Base-by-base conservation (phyloP, 106 monocot genomes). In the Chionographis japonica region DNA sequence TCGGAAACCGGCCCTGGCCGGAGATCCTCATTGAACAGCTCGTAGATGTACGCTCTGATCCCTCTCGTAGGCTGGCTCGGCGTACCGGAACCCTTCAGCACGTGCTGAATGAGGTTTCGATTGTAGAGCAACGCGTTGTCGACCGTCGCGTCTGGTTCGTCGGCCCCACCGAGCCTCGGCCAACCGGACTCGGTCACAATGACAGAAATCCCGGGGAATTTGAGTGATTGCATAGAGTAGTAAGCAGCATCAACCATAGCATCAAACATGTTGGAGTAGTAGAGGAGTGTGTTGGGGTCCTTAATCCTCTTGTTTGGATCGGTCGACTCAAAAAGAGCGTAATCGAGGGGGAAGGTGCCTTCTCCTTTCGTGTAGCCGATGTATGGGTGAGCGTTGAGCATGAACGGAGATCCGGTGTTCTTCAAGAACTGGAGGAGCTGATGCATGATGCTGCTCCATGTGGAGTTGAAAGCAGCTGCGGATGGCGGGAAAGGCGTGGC, bases 171-270 rank as follows among this genome's bases (percentile, higher is more conserved):
- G 5, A 40, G 4, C 40, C 14, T 37, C 18, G 68, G 54, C 40
- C 68, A 56, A 9, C 38, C 13, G 15, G 20, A 37, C 19, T 40
- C 84, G 13, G 79, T 84, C 14, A 84, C 84, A 35, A 79, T 20
- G 42, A 84, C 59, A 38, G 75, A 79, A 49, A 83, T 83, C 8
- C 41, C 74, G 15, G 69, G 49, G 50, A 78, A 75, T 42, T 78
- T 75, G 9, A 83, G 67, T 40, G 78, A 78, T 39, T 71, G n/a
- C 64, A 83, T 83, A 0, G 78, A 69, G 60, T 70, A 78, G 61
- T 78, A 78, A 36, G 78, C 68, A 56, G 83, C 77, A 74, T 78
- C 83, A 40, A 83, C 74, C 77, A 83, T 74, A 12, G 74, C 69
- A 74, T 75, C 83, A 67, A 83, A 75, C 78, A 78, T 78, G 58